Conservation (phyloP, 2,329 filamentous ascomycete species). For the Alternaria ventricosa region DNA sequence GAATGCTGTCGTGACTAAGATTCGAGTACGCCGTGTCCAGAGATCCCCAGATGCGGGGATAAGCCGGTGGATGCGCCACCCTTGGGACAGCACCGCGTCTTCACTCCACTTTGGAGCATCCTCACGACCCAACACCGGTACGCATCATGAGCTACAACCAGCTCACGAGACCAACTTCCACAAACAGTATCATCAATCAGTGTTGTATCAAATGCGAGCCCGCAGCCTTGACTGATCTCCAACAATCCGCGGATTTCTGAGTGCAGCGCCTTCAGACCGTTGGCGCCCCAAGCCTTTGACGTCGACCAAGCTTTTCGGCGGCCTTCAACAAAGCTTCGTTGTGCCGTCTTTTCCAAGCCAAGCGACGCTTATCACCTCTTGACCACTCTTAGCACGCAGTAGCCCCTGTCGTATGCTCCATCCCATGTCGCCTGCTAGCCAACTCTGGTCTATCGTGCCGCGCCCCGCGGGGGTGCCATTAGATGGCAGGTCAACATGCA, state of each 20-base stretch:
- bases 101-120: neutral
- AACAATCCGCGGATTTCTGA: neutral
- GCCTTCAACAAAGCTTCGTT: slow-evolving; percentile 26
- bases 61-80: neutral
- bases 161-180: neutral
- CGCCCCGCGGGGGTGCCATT: slow-evolving; percentile 2
- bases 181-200: neutral
- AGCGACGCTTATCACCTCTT: slow-evolving; percentile 27
- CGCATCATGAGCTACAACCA: neutral
- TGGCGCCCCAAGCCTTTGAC: neutral
- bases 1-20: neutral
- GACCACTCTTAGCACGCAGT: slow-evolving; percentile 9
- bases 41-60: neutral
- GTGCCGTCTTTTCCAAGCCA: slow-evolving; percentile 6
- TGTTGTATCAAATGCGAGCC: neutral
- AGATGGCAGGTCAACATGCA: neutral
- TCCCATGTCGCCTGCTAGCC: slow-evolving; percentile 1
- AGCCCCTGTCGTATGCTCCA: neutral
- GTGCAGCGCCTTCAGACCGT: neutral
- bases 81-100: neutral
- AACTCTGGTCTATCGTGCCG: neutral
- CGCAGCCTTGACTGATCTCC: neutral
- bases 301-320: slow-evolving; percentile 14
- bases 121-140: neutral
- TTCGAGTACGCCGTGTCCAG: neutral